Evolutionary conservation across 208 protist species (phyloP).

Genomic region (Acanthamoeba rhysodes): DNA sequence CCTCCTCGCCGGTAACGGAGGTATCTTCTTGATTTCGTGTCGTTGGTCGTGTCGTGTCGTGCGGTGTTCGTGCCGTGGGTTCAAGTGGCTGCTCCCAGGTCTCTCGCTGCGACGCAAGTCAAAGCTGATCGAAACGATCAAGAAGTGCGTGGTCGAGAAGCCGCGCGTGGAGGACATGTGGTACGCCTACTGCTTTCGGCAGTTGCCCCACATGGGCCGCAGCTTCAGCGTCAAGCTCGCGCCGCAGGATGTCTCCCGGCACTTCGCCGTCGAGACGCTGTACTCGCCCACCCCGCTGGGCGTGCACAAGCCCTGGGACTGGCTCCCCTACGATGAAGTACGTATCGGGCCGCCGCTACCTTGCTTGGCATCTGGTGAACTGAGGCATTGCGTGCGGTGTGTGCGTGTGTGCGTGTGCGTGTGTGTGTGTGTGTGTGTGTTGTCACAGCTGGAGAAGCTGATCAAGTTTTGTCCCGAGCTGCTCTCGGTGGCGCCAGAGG

Average conservation of each 20-base stretch:
- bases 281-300: not conserved
- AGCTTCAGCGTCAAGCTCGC: slow-evolving; percentile 3
- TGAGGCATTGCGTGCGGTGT: not conserved
- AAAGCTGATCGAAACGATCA: slow-evolving; percentile 16
- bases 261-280: slow-evolving; percentile 20
- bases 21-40: not conserved
- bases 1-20: slow-evolving; percentile 17
- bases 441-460: not conserved
- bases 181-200: slow-evolving; percentile 29
- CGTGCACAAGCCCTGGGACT: slow-evolving; percentile 30
- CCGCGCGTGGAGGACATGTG: slow-evolving; percentile 33
- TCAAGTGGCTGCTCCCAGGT: not conserved
- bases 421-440: not conserved
- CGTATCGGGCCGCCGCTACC: not conserved
- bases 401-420: too few species aligned
- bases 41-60: not conserved
- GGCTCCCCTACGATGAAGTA: not conserved
- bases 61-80: too few species aligned
- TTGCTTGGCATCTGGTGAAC: too few species aligned
- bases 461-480: not conserved
- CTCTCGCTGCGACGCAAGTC: slow-evolving; percentile 16
- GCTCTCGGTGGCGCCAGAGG: slow-evolving; percentile 8
- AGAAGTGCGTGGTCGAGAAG: not conserved
- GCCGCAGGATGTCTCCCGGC: not conserved
- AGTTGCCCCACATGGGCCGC: slow-evolving; percentile 12